Percentiles rank a stretch among this genome's conserved stretches.
phyloP scores from a whole-genome alignment of 2,329 filamentous ascomycete species.

The Aspergillus chevalieri region DNA sequence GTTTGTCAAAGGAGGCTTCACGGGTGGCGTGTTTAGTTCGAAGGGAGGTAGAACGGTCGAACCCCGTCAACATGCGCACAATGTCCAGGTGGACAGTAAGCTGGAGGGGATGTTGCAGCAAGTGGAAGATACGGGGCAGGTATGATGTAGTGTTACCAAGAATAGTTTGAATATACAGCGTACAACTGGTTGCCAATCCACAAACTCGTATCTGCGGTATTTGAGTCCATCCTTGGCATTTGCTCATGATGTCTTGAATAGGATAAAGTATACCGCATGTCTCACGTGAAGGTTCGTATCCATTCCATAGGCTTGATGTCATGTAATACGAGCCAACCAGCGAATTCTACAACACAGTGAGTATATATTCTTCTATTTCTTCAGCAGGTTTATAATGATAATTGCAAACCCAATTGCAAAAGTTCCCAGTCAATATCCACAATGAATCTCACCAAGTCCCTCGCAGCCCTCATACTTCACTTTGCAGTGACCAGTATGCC shows the following conservation, averaged over 20 bases:
- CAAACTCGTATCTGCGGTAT: too few species aligned
- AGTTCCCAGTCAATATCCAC: not conserved
- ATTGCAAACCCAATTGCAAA: not conserved
- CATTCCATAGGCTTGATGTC: not conserved
- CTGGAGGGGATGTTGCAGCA: constrained; percentile 10
- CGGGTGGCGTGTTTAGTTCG: constrained; percentile 14
- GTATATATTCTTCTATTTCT: too few species aligned
- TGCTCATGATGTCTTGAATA: too few species aligned
- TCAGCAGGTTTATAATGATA: too few species aligned
- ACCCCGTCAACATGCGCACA: constrained; percentile 15
- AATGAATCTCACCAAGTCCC: not conserved
- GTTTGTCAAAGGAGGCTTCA: constrained; percentile 11
- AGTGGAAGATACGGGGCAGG: constrained; percentile 3
- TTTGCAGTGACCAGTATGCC: not conserved
- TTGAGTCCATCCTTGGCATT: too few species aligned
- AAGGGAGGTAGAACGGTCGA: constrained; percentile 14
- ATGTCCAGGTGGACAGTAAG: constrained; percentile 10
- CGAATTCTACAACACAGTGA: not conserved
- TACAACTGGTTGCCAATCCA: too few species aligned
- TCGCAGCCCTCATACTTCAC: not conserved
- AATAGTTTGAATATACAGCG: too few species aligned
- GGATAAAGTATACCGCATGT: too few species aligned
- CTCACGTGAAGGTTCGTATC: too few species aligned
- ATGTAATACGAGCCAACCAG: not conserved
- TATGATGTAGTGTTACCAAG: not conserved